phyloP scores from a whole-genome alignment of 495 filamentous ascomycete genomes.

The Hypoxylon lienhwacheense region DNA sequence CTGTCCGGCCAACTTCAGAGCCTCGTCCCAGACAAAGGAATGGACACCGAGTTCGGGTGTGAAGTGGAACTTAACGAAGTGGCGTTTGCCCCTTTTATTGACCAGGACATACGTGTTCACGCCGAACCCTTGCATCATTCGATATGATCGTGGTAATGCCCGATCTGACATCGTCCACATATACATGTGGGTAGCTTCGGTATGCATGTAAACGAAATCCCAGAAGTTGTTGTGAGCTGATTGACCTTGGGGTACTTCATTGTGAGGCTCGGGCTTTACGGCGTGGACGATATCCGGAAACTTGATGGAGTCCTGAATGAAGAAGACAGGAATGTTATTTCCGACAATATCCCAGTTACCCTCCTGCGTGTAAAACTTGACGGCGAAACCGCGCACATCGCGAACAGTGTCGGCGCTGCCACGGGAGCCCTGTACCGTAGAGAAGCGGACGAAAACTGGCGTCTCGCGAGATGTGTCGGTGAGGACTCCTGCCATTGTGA shows the following conservation, averaged over 20 bases:
- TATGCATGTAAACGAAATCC: conserved; percentile 64
- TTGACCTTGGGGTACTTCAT: conserved; percentile 63
- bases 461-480: conserved; percentile 81
- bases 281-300: conserved; percentile 78
- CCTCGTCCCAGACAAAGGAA: conserved; percentile 87
- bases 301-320: conserved; percentile 73
- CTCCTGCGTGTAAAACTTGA: conserved; percentile 72
- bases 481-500: conserved; percentile 71
- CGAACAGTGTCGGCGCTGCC: conserved; percentile 44
- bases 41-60: conserved; percentile 79
- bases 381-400: conserved; percentile 19
- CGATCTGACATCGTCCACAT: conserved; percentile 82
- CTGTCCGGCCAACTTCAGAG: conserved; percentile 76
- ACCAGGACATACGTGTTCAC: conserved; percentile 80
- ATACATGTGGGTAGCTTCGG: conserved; percentile 83
- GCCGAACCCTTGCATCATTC: conserved; percentile 92
- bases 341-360: conserved; percentile 66
- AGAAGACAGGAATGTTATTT: conserved; percentile 69
- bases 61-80: conserved; percentile 83
- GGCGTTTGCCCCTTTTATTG: conserved; percentile 69
- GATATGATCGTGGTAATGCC: conserved; percentile 75
- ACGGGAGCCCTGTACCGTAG: conserved; percentile 75
- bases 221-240: conserved; percentile 67
- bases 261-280: conserved; percentile 82
- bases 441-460: conserved; percentile 80